These are phyloP conservation scores for Ogataea polymorpha DNA, from an alignment of 805 yeast species.

Conservation along the genomic window DNA sequence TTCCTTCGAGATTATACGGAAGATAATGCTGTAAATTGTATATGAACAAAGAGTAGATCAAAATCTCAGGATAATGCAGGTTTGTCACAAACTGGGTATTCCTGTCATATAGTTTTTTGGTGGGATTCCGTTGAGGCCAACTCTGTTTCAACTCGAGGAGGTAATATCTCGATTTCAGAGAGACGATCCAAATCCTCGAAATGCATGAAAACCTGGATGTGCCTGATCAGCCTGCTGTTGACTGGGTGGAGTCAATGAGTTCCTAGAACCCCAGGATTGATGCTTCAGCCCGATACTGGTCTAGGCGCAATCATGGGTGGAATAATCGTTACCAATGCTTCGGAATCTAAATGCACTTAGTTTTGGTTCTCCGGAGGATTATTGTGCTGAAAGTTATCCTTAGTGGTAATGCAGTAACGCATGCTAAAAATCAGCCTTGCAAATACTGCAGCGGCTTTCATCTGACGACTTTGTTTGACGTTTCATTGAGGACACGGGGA, in stretches of 20 bases:
- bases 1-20: constrained; percentile 29
- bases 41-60: constrained; percentile 59
- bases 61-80: constrained; percentile 58
- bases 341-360: constrained; percentile 78
- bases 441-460: constrained; percentile 18
- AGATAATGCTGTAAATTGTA: constrained; percentile 48
- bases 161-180: constrained; percentile 58
- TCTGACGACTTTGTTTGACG: constrained; percentile 64
- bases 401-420: constrained; percentile 49
- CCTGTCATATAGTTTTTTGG: constrained; percentile 77
- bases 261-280: constrained; percentile 45
- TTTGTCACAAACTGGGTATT: constrained; percentile 58
- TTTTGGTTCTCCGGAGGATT: constrained; percentile 78
- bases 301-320: constrained; percentile 82
- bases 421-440: too few relatives aligned
- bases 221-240: constrained; percentile 76
- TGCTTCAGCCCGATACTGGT: constrained; percentile 76
- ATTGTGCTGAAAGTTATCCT: constrained; percentile 67
- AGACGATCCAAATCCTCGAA: constrained; percentile 55
- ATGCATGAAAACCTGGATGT: constrained; percentile 69
- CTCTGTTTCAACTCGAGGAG: constrained; percentile 63
- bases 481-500: constrained; percentile 74
- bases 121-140: constrained; percentile 77
- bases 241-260: constrained; percentile 68
- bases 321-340: constrained; percentile 69